These are phyloP conservation scores for Urtica urens DNA, from an alignment of 306 rosid genomes.

Conservation along the genomic window DNA sequence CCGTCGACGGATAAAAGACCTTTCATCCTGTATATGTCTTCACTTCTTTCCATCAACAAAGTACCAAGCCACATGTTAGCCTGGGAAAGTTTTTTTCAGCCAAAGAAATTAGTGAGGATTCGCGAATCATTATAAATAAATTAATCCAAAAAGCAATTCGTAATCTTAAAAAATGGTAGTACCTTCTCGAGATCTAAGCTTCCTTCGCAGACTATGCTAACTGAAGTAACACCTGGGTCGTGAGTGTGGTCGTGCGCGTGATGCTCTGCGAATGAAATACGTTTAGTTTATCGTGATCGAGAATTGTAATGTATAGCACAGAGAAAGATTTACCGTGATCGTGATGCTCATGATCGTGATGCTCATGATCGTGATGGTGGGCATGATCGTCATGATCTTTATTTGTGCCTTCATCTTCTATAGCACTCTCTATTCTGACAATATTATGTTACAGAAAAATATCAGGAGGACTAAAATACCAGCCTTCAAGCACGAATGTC, in stretches of 20 bases:
- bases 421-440: conserved; percentile 74
- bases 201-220: conserved; percentile 96
- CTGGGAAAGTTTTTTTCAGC: conserved; percentile 28
- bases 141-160: no score
- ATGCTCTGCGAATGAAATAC: no score
- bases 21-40: conserved; percentile 91
- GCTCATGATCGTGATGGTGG: conserved; percentile 20
- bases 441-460: conserved; percentile 10
- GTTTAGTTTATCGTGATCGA: conserved; percentile 38
- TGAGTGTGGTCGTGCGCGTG: conserved; percentile 79
- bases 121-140: no score
- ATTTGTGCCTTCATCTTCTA: conserved; percentile 43
- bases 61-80: conserved; percentile 96
- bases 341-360: conserved; percentile 41
- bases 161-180: no score
- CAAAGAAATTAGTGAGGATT: conserved; percentile 5
- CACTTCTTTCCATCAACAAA: conserved; percentile 66
- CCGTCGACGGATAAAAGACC: conserved; percentile 86
- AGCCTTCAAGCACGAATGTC: not conserved
- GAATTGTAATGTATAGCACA: conserved; percentile 34
- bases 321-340: conserved; percentile 48
- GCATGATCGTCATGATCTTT: conserved; percentile 47
- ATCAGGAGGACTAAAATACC: conserved; percentile 3
- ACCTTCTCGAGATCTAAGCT: conserved; percentile 96
- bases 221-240: conserved; percentile 91